A percentile compares a stretch with the other conserved stretches of the same genome.
These are phyloP conservation scores for Aspergillus phoenicis DNA, from an alignment of 2,329 filamentous ascomycete species.

Conservation along the genomic window DNA sequence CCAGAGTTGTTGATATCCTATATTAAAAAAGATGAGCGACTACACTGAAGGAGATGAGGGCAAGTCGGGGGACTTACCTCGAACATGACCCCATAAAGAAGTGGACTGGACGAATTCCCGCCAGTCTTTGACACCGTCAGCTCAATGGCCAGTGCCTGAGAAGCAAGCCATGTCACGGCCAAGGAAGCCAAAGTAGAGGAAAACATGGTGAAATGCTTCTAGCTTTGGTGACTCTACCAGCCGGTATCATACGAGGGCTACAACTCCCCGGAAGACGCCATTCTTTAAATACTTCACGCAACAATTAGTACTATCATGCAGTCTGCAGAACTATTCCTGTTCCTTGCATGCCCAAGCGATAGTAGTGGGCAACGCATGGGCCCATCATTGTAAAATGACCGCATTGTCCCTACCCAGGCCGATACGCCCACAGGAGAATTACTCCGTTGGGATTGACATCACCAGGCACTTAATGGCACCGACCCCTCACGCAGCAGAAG, in stretches of 20 bases:
- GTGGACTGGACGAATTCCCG: constrained; percentile 36
- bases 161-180: background rate
- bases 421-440: background rate
- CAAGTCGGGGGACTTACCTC: constrained; percentile 26
- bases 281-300: too few relatives aligned
- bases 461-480: background rate
- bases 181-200: background rate
- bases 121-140: constrained; percentile 13
- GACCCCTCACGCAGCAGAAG: background rate
- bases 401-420: background rate
- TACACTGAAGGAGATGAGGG: background rate
- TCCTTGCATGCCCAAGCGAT: background rate
- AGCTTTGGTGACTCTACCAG: too few relatives aligned
- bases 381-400: background rate
- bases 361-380: background rate
- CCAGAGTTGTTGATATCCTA: constrained; percentile 42
- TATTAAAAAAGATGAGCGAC: background rate
- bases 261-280: too few relatives aligned
- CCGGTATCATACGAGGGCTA: too few relatives aligned
- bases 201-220: background rate
- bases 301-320: background rate
- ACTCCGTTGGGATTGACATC: background rate
- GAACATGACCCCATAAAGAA: constrained; percentile 42
- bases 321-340: background rate
- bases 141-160: background rate